Evolutionary conservation across 208 protist species (phyloP).

Genomic region (Leishmania mexicana): DNA sequence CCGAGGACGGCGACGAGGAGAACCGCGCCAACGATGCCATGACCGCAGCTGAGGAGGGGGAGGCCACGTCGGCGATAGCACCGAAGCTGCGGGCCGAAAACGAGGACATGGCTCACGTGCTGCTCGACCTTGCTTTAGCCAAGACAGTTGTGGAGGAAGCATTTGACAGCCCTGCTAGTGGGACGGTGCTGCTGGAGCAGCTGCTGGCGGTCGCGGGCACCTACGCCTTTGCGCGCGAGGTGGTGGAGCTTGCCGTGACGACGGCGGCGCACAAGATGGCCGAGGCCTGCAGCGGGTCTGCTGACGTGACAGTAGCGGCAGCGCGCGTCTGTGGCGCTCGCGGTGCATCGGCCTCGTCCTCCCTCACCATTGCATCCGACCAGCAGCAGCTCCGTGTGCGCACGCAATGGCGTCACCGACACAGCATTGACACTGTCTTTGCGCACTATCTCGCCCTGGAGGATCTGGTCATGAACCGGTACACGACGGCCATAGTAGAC

Average conservation of each 20-base stretch:
- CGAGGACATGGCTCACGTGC: conserved; percentile 49
- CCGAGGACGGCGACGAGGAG: conserved; percentile 11
- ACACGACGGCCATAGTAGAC: conserved; percentile 26
- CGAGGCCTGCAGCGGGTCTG: conserved; percentile 22
- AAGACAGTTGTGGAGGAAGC: conserved; percentile 75
- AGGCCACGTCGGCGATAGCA: conserved; percentile 31
- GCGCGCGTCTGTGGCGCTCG: background rate
- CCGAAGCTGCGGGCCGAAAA: conserved; percentile 62
- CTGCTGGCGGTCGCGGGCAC: conserved; percentile 47
- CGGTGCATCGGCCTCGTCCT: conserved; percentile 1
- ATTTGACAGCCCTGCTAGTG: conserved; percentile 54
- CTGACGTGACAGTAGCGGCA: conserved; percentile 8
- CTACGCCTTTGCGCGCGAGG: conserved; percentile 47
- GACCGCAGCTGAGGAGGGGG: conserved; percentile 1
- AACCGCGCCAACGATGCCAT: background rate
- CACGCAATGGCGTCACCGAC: conserved; percentile 26
- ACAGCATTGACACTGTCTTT: conserved; percentile 26
- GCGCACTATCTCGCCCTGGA: conserved; percentile 29
- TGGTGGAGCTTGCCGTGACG: conserved; percentile 39
- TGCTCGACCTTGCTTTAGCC: conserved; percentile 73
- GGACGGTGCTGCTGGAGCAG: conserved; percentile 42
- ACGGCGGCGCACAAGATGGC: conserved; percentile 35
- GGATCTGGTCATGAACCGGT: conserved; percentile 31
- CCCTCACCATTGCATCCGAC: conserved; percentile 27
- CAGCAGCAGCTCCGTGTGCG: conserved; percentile 30